These are phyloP conservation scores for Candida wancherniae DNA, from an alignment of 805 yeast species.

Conservation along the genomic window DNA sequence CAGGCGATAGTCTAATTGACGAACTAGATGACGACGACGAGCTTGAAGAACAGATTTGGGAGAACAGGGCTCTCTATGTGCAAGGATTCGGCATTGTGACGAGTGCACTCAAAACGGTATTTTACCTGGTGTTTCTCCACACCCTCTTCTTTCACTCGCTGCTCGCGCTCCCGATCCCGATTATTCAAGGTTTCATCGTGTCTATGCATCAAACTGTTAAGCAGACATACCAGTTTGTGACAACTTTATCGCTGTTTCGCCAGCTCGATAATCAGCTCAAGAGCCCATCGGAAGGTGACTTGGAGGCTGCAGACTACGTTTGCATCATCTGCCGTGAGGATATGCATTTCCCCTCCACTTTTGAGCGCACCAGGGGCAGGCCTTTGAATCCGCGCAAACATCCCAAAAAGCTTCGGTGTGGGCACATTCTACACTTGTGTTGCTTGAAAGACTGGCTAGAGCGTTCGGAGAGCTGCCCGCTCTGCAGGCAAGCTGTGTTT, in stretches of 20 bases:
- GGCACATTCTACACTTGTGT: slow-evolving; percentile 83
- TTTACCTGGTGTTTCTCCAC: slow-evolving; percentile 31
- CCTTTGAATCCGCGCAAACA: slow-evolving; percentile 32
- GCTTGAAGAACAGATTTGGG: slow-evolving; percentile 60
- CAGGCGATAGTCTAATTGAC: background rate
- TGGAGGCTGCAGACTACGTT: slow-evolving; percentile 50
- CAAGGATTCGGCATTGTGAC: slow-evolving; percentile 54
- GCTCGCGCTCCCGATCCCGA: slow-evolving; percentile 31
- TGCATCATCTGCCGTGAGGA: slow-evolving; percentile 94
- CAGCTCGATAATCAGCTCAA: slow-evolving; percentile 60
- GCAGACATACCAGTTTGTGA: slow-evolving; percentile 41
- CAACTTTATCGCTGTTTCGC: slow-evolving; percentile 51
- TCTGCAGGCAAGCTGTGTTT: slow-evolving; percentile 72
- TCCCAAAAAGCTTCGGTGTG: slow-evolving; percentile 79
- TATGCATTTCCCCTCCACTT: slow-evolving; percentile 49
- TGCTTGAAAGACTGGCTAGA: slow-evolving; percentile 92
- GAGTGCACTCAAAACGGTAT: slow-evolving; percentile 32
- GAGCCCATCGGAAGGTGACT: slow-evolving; percentile 59
- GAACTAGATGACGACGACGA: slow-evolving; percentile 33
- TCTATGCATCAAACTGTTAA: slow-evolving; percentile 27
- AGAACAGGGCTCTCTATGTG: slow-evolving; percentile 55
- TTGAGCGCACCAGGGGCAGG: slow-evolving; percentile 21
- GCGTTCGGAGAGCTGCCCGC: slow-evolving; percentile 88
- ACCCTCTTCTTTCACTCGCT: slow-evolving; percentile 30
- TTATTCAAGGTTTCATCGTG: slow-evolving; percentile 43